Evolutionary conservation across 805 yeast genomes (phyloP).

Genomic region (Suhomyces tanzawaensis): DNA sequence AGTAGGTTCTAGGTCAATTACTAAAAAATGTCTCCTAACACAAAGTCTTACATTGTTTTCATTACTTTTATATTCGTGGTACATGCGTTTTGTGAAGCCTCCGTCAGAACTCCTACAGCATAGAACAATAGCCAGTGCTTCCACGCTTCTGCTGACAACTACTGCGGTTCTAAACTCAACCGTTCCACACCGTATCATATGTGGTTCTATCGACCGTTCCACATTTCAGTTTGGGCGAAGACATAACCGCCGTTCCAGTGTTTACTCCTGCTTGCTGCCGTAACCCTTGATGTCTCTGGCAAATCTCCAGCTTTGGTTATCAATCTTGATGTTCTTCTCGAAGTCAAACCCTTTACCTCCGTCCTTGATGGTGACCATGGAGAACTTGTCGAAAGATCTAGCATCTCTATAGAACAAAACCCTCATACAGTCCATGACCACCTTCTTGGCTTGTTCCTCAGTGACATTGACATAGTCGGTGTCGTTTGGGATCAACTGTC

Average conservation of each 20-base stretch:
- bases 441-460: conserved; percentile 71
- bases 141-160: not conserved
- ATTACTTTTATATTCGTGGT: no score
- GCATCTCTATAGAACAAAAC: conserved; percentile 96
- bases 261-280: conserved; percentile 60
- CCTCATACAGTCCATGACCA: conserved; percentile 86
- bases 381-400: conserved; percentile 82
- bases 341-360: conserved; percentile 49
- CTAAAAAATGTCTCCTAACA: no score
- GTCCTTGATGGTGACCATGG: conserved; percentile 66
- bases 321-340: conserved; percentile 65
- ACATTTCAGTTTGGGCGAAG: no score
- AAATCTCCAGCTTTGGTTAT: conserved; percentile 83
- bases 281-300: conserved; percentile 88
- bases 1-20: no score
- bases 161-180: no score
- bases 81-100: no score
- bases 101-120: no score
- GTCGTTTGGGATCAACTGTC: conserved; percentile 79
- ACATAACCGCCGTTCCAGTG: no score
- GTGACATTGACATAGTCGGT: conserved; percentile 66
- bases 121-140: not conserved
- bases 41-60: no score
- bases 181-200: no score
- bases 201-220: no score